Evolutionary conservation across 2,329 filamentous ascomycete species (phyloP), one percentile per base, ranked within the genome.

Genomic region (Fusarium nelsonii): DNA sequence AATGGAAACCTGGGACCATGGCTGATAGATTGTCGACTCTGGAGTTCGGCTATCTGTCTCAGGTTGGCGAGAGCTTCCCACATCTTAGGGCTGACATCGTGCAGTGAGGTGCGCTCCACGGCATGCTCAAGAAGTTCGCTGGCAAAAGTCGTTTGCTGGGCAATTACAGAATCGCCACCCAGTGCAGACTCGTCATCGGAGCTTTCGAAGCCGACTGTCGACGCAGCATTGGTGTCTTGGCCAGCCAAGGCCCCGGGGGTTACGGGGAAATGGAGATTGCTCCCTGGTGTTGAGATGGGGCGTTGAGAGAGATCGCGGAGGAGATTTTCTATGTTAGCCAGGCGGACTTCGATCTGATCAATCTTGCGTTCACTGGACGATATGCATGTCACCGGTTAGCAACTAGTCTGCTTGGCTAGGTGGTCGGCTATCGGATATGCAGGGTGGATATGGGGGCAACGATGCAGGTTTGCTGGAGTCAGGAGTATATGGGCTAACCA

Each of bases 61-160:
- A 88, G 78, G 20, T 83, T 84, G 37, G 81, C 78, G 18, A 88
- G 77, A 1, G 85, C 86, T 3, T 84, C 81, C 48, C 83, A 80
- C 78, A 88, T 87, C 73, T 84, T 83, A 3, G 85, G 82, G 62
- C 82, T 81, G 30, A 81, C 75, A 45, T 82, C 78, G 34, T 79
- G 78, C 5, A 85, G 76, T 1, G 84, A 80, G 2, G 83, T 84
- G 26, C 82, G 80, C 66, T 81, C 78, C 28, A 86, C 84, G n/a
- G 83, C 83, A 59, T 83, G 80, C 69, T 88, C 84, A 23, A 87
- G 81, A 40, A 87, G 85, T 68, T 85, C 83, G 72, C 80, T 84
- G 23, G 84, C 85, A 69, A 87, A 86, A n/a, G 80, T 81, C 4
- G 86, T 83, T 58, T 86, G 84, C 6, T 82, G 82, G 6, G 83